Percentiles rank a stretch among this genome's conserved stretches.
Conservation (phyloP, 1,139 yeast species). For the Nakaseomyces delphensis region DNA sequence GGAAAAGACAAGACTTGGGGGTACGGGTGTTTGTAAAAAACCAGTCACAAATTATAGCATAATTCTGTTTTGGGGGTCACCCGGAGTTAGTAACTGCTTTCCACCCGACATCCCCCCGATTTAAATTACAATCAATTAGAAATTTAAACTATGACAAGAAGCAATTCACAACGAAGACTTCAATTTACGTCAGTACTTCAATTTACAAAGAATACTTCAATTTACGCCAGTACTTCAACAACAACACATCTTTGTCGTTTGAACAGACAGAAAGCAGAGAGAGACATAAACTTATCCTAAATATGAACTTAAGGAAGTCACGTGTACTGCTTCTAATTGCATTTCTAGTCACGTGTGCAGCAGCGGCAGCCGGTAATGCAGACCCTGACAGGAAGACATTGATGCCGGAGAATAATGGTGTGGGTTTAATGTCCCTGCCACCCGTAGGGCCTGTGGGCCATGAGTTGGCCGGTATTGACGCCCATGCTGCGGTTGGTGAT, state of each 20-base stretch:
- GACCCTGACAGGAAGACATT: neutral
- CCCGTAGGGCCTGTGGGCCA: neutral
- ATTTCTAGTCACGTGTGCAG: neutral
- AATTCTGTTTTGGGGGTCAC: neutral
- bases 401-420: neutral
- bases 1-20: neutral
- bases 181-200: too few species aligned
- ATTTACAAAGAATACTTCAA: too few species aligned
- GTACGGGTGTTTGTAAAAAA: neutral
- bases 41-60: neutral
- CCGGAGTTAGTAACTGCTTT: too few species aligned
- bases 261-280: neutral
- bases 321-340: neutral
- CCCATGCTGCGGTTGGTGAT: neutral
- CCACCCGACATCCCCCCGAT: too few species aligned
- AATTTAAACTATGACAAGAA: too few species aligned
- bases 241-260: neutral
- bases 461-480: neutral
- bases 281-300: too few species aligned
- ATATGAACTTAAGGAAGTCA: constrained; percentile 1
- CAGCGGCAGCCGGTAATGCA: neutral
- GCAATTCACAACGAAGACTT: too few species aligned
- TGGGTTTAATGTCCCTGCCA: too few species aligned
- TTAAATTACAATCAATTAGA: too few species aligned
- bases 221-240: too few species aligned